Base-by-base conservation (phyloP, 2,329 filamentous ascomycete genomes). In the Exophiala lecanii-corni region DNA sequence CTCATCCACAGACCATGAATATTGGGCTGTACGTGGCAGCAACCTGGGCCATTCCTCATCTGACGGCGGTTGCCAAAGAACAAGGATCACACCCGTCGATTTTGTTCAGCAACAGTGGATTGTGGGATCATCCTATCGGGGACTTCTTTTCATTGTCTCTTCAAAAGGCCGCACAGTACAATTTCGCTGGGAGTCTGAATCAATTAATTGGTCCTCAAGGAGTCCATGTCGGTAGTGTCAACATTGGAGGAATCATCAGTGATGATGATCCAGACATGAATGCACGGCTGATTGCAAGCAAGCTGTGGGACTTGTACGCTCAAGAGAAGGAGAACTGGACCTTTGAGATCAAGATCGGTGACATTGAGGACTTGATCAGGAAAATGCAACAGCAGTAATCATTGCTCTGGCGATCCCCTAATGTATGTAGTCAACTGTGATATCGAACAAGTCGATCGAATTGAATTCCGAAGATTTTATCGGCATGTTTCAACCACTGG, bases 181-280 rank as follows among this genome's bases (percentile, higher is more conserved):
- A 49, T 19, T 33, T 51, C 10, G 20, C 41, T 28, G 18, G 40
- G 18, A 49, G 45, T 20, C 23, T 46, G 10, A 43, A 43, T 16
- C 45, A 51, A 32, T 28, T 47, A 20, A n/a, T 38, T 20, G 49
- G 39, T 13, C 26, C 42, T 19, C 32, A 47, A 17, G 55, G 59
- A 3, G 54, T 57, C 20, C 56, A 58, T 41, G 51, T 57, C 6
- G 54, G 35, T 6, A 44, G 48, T 9, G 42, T 58, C 32, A 49
- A 47, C 15, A 50, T 58, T 16, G 39, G 38, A 36, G 55, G 54
- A 10, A 30, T 49, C 4, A 45, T 58, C 9, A 43, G 30, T 9
- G 40, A 45, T 10, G 50, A 53, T 13, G 45, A 55, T 17, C 36
- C 49, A 5, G 39, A 46, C 6, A 41, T 28, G 39, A 54, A 49